A percentile compares a stretch with the other conserved stretches of the same genome.
Conservation (phyloP, 129 eudicot genomes). For the Flaveria sonorensis region DNA sequence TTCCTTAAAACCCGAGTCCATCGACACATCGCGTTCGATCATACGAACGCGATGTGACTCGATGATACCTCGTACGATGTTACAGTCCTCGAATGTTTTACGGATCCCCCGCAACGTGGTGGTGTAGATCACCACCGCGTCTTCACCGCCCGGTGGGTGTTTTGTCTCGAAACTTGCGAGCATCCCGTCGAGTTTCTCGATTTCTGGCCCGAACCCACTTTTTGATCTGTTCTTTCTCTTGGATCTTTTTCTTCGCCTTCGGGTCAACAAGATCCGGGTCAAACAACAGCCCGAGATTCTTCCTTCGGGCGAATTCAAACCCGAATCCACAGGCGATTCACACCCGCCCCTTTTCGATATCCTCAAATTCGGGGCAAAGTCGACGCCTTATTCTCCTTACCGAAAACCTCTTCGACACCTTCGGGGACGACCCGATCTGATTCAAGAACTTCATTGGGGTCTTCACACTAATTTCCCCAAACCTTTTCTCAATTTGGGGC, state of each 20-base stretch:
- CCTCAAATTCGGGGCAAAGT: constrained; percentile 58
- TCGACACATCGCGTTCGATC: constrained; percentile 77
- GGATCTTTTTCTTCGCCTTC: constrained; percentile 22
- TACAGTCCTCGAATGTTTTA: constrained; percentile 92
- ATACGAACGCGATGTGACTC: constrained; percentile 57
- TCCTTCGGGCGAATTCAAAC: constrained; percentile 54
- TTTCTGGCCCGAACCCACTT: constrained; percentile 39
- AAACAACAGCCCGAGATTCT: constrained; percentile 65
- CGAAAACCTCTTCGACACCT: constrained; percentile 41
- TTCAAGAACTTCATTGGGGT: constrained; percentile 74
- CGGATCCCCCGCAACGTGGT: constrained; percentile 91
- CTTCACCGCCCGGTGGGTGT: constrained; percentile 61
- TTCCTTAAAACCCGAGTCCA: constrained; percentile 84
- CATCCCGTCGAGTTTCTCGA: constrained; percentile 19
- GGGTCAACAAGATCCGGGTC: constrained; percentile 56
- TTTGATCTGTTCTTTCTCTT: constrained; percentile 43
- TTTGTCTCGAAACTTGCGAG: constrained; percentile 42
- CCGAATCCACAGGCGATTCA: constrained; percentile 54
- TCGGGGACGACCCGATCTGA: constrained; percentile 65
- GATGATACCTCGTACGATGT: constrained; percentile 55
- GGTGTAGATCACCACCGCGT: constrained; percentile 71
- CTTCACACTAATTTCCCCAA: constrained; percentile 50
- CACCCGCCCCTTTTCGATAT: constrained; percentile 53
- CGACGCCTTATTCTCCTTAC: constrained; percentile 70
- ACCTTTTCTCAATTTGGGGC: constrained; percentile 63